A percentile compares a stretch with the other conserved stretches of the same genome.
Conservation (phyloP, 352 stramenopile genomes). For the Thalassiosira hispida region DNA sequence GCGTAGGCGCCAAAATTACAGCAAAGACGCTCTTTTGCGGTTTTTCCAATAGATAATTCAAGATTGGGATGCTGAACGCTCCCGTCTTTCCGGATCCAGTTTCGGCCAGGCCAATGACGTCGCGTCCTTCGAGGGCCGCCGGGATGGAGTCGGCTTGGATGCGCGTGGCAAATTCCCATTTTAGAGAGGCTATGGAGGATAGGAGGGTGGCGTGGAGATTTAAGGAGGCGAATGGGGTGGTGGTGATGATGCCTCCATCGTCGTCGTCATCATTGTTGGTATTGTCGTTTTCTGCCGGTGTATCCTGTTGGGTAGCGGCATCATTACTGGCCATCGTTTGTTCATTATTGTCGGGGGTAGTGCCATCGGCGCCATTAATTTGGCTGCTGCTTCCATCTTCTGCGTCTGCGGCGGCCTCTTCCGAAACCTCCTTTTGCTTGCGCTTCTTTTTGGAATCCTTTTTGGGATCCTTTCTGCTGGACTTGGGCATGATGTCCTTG, state of each 20-base stretch:
- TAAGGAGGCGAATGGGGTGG: slow-evolving; percentile 89
- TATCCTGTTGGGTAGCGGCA: background rate
- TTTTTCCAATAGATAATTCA: slow-evolving; percentile 89
- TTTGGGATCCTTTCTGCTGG: slow-evolving; percentile 25
- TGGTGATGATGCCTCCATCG: slow-evolving; percentile 68
- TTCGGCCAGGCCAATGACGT: slow-evolving; percentile 98
- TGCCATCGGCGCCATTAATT: background rate
- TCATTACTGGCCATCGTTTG: background rate
- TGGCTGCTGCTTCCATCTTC: background rate
- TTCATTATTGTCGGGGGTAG: background rate
- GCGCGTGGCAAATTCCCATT: slow-evolving; percentile 92
- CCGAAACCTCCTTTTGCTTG: background rate
- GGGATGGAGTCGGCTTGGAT: slow-evolving; percentile 96
- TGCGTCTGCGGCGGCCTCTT: background rate
- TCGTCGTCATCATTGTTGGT: slow-evolving; percentile 20
- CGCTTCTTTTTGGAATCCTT: slow-evolving; percentile 18
- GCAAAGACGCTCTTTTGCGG: slow-evolving; percentile 85
- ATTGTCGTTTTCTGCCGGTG: background rate
- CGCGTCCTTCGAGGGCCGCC: slow-evolving; percentile 90
- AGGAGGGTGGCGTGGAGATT: slow-evolving; percentile 91
- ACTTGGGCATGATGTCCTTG: slow-evolving; percentile 29
- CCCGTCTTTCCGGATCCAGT: slow-evolving; percentile 94
- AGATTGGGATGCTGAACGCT: slow-evolving; percentile 94
- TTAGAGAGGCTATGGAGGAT: slow-evolving; percentile 90
- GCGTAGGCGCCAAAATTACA: slow-evolving; percentile 83